Evolutionary conservation across 192 early-diverging fungal species (phyloP).

Genomic region (Coemansia sp.): DNA sequence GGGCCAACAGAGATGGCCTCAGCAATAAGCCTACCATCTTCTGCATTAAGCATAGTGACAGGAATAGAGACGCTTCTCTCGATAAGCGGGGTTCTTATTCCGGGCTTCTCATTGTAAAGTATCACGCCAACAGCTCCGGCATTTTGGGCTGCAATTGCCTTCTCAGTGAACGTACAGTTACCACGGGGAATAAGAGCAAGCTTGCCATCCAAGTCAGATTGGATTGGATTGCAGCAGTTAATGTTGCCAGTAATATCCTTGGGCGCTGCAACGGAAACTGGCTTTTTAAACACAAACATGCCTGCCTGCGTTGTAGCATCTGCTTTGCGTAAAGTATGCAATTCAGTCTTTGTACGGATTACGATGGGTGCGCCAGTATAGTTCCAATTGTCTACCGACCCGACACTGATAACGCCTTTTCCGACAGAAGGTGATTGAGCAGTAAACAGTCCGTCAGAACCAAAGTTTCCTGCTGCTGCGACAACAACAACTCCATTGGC

Average conservation of each 20-base stretch:
- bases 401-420: conserved; percentile 57
- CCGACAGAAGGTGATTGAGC: conserved; percentile 54
- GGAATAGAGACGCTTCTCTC: conserved; percentile 39
- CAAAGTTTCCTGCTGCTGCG: conserved; percentile 72
- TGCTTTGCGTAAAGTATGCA: too few relatives aligned
- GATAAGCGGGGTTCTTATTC: conserved; percentile 21
- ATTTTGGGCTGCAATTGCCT: conserved; percentile 46
- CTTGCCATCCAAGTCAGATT: conserved; percentile 25
- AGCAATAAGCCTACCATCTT: conserved; percentile 35
- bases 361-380: conserved; percentile 16
- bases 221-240: conserved; percentile 15
- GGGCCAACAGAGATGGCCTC: conserved; percentile 1
- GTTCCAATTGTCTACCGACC: conserved; percentile 52
- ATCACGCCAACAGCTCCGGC: conserved; percentile 58
- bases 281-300: conserved; percentile 15
- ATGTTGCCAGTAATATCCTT: conserved; percentile 11
- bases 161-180: conserved; percentile 48
- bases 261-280: conserved; percentile 14
- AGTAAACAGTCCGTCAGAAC: conserved; percentile 57
- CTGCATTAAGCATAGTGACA: conserved; percentile 31
- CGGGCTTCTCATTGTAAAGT: conserved; percentile 48
- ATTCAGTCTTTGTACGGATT: not conserved
- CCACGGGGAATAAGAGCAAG: conserved; percentile 52
- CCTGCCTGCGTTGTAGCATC: too few relatives aligned
- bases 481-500: conserved; percentile 58